Base-by-base conservation (phyloP, 352 stramenopile species). In the Phytophthora pisi region DNA sequence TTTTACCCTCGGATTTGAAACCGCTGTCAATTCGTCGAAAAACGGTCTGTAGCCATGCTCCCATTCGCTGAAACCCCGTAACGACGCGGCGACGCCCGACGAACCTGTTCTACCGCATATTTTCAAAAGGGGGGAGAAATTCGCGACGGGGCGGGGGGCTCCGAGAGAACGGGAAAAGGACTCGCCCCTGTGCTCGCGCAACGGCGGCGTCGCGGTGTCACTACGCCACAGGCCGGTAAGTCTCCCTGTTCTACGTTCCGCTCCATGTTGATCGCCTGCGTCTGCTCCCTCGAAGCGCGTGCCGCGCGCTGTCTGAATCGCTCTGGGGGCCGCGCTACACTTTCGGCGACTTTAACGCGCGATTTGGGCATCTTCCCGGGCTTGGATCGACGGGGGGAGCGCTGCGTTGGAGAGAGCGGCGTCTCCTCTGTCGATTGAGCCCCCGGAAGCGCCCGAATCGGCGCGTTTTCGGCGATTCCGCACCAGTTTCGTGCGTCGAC, bases 131-230 rank as follows among this genome's bases (percentile, higher is more conserved):
- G 51, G 57, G 60, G 63, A 62, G 57, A 66, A 66, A 61, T 23
- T 57, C 56, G 62, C 45, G 52, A 59, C 28, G 51, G 42, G 40
- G 30, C 57, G 45, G 43, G 51, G 26, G 56, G 36, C 64, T 53
- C 57, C 7, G 43, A 71, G 69, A 81, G 75, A 83, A 83, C 72
- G 68, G 65, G 55, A 83, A 83, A 70, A 72, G 69, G 49, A 61
- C 43, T 69, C 53, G 62, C 65, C 42, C 42, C 57, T 66, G 65
- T 72, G 66, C 53, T 66, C 69, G 56, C 72, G 55, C 65, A 71
- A 70, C 70, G 49, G 57, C 69, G 63, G 58, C 63, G 54, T 49
- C 16, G 52, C 51, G 66, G 53, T 53, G 69, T 68, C 64, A 69
- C 28, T 68, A 57, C 61, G 61, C 72, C 72, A 63, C 70, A 58